Percentiles rank a stretch among this genome's conserved stretches.
These are phyloP conservation scores for Priceomyces melissophilus DNA, from an alignment of 805 yeast genomes.

Conservation along the genomic window DNA sequence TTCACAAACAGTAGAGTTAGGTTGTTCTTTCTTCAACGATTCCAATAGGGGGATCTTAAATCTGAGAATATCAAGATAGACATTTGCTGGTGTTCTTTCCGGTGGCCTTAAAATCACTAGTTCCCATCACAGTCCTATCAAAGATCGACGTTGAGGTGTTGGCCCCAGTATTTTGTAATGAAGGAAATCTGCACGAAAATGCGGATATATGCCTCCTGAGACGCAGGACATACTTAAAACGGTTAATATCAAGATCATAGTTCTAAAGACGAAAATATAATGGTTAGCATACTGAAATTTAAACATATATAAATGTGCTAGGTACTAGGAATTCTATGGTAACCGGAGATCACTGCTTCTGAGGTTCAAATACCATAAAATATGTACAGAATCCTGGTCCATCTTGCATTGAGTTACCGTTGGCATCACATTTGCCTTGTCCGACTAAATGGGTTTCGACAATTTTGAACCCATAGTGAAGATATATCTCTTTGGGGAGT, in stretches of 20 bases:
- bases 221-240: too few species aligned
- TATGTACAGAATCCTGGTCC: neutral
- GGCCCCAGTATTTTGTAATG: too few species aligned
- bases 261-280: too few species aligned
- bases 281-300: too few species aligned
- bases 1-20: neutral
- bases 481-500: conserved; percentile 8
- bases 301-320: too few species aligned
- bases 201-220: too few species aligned
- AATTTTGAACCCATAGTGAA: conserved; percentile 7
- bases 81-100: neutral
- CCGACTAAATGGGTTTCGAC: conserved; percentile 2
- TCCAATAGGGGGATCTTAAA: neutral
- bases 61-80: neutral
- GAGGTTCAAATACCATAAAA: conserved; percentile 2
- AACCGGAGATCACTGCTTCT: too few species aligned
- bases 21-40: neutral
- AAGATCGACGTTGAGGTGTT: too few species aligned
- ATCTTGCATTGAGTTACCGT: neutral
- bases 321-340: too few species aligned
- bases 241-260: too few species aligned
- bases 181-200: too few species aligned
- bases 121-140: too few species aligned
- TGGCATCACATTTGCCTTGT: neutral
- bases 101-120: conserved; percentile 4